Percentiles rank a stretch among this genome's conserved stretches.
These are phyloP conservation scores for Glaciozyma martinii DNA, from an alignment of 768 basidiomycete genomes.

Conservation along the genomic window DNA sequence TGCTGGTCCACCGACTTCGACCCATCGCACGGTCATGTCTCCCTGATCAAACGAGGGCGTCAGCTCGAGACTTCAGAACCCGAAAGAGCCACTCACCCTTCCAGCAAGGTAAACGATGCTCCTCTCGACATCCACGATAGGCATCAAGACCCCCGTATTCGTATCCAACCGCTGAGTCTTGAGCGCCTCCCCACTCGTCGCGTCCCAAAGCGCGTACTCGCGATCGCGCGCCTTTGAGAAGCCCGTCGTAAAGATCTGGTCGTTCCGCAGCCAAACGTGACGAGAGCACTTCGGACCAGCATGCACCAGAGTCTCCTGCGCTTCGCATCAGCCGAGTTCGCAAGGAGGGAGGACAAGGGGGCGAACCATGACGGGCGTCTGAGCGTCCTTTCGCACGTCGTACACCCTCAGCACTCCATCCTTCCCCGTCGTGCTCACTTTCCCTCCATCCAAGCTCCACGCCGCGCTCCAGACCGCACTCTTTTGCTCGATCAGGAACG, in stretches of 20 bases:
- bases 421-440: conserved; percentile 5
- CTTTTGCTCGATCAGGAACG: not conserved
- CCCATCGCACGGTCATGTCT: conserved; percentile 40
- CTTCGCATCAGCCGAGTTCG: not conserved
- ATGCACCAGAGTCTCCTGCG: conserved; percentile 3
- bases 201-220: conserved; percentile 37
- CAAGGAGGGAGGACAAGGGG: not conserved
- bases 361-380: conserved; percentile 4
- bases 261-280: conserved; percentile 14
- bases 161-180: conserved; percentile 37
- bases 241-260: conserved; percentile 22
- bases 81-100: conserved; percentile 10
- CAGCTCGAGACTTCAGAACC: not conserved
- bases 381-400: conserved; percentile 16
- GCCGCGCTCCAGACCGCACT: conserved; percentile 10
- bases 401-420: conserved; percentile 23
- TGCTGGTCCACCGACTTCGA: conserved; percentile 35
- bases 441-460: conserved; percentile 14
- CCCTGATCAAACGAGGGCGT: conserved; percentile 23
- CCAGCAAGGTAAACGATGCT: conserved; percentile 39
- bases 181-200: conserved; percentile 12
- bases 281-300: conserved; percentile 23
- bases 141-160: conserved; percentile 36
- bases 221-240: conserved; percentile 36
- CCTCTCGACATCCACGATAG: conserved; percentile 37